phyloP scores from a whole-genome alignment of 2,329 filamentous ascomycete genomes.

The Penicillium olsonii region DNA sequence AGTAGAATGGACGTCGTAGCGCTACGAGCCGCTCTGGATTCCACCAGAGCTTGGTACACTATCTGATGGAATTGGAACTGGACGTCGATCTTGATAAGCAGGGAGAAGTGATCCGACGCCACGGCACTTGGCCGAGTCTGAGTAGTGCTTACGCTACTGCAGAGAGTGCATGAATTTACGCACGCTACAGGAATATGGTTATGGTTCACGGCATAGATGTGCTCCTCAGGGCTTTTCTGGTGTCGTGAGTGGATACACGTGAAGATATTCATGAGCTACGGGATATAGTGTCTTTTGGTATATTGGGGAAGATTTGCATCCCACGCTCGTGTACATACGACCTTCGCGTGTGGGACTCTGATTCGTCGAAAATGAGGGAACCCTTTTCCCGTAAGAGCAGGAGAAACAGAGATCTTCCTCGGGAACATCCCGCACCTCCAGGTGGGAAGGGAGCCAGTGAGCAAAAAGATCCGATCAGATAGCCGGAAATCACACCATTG shows the following conservation, averaged over 20 bases:
- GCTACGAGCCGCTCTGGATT: constrained; percentile 15
- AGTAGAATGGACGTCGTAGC: not conserved
- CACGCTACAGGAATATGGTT: not conserved
- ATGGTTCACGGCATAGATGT: not conserved
- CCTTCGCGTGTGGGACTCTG: too few species aligned
- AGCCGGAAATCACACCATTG: not conserved
- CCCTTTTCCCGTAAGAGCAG: too few species aligned
- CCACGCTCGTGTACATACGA: not conserved
- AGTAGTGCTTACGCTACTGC: not conserved
- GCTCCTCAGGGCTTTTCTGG: not conserved
- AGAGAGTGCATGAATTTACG: not conserved
- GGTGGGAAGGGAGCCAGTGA: not conserved
- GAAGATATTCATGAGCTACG: not conserved
- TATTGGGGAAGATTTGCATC: not conserved
- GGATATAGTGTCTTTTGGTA: constrained; percentile 3
- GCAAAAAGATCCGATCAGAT: constrained; percentile 3
- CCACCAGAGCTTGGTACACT: constrained; percentile 7
- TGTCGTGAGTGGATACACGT: not conserved
- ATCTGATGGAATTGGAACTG: constrained; percentile 18
- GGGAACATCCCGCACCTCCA: not conserved
- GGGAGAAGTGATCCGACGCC: not conserved
- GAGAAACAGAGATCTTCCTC: not conserved
- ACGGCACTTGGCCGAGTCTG: not conserved
- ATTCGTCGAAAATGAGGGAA: too few species aligned
- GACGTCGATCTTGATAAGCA: constrained; percentile 17